phyloP scores from a whole-genome alignment of 2,329 filamentous ascomycete genomes.

The Ceratocystis destructans region DNA sequence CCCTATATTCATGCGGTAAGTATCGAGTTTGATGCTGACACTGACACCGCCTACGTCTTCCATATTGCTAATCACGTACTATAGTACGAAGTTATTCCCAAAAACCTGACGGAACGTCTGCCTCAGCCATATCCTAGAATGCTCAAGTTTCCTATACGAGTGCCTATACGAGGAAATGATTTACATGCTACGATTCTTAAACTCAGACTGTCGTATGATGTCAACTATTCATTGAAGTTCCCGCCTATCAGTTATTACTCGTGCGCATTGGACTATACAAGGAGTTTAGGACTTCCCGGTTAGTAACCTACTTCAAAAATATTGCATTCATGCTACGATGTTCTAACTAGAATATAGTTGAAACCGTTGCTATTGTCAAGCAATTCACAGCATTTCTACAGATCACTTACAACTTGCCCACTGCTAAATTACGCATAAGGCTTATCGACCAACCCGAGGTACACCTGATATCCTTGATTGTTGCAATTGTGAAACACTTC shows the following conservation, averaged over 20 bases:
- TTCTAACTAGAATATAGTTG: conserved; percentile 19
- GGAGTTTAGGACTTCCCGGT: conserved; percentile 62
- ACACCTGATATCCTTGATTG: conserved; percentile 53
- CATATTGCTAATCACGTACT: conserved; percentile 22
- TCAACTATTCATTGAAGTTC: conserved; percentile 55
- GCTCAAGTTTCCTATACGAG: conserved; percentile 38
- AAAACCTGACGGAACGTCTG: conserved; percentile 48
- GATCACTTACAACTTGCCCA: conserved; percentile 9
- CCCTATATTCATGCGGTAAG: conserved; percentile 56
- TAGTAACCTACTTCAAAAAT: conserved; percentile 23
- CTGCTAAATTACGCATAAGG: conserved; percentile 16
- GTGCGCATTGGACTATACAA: conserved; percentile 55
- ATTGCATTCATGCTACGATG: not conserved
- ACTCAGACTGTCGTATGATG: conserved; percentile 48
- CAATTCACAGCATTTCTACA: conserved; percentile 10
- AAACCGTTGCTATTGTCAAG: conserved; percentile 18
- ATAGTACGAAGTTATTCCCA: conserved; percentile 45
- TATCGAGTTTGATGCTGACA: conserved; percentile 10
- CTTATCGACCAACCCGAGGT: conserved; percentile 55
- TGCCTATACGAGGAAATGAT: conserved; percentile 36
- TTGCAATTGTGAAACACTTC: conserved; percentile 65
- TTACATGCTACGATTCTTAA: conserved; percentile 53
- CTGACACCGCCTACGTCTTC: not conserved
- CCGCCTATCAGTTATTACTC: conserved; percentile 59
- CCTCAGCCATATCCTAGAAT: conserved; percentile 46